Percentiles rank a stretch among this genome's conserved stretches.
These are phyloP conservation scores for Epichloe sibirici DNA, from an alignment of 2,329 filamentous ascomycete genomes.

Conservation along the genomic window DNA sequence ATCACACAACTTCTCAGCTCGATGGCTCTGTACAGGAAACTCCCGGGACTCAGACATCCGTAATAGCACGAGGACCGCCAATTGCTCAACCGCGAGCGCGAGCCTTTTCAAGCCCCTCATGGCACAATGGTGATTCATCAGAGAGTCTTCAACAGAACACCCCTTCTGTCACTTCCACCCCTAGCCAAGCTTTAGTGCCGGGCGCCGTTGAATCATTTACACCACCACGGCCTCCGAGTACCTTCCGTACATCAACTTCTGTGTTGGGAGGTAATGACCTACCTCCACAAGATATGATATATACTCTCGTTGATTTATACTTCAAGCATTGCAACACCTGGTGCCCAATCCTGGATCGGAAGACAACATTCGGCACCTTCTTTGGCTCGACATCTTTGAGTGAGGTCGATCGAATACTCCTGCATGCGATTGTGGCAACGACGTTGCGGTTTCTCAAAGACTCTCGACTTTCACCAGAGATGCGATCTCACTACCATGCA, in stretches of 20 bases:
- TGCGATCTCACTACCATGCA: slow-evolving; percentile 26
- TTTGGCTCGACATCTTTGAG: slow-evolving; percentile 28
- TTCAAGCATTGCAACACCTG: slow-evolving; percentile 54
- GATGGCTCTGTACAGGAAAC: slow-evolving; percentile 14
- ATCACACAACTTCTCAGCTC: slow-evolving; percentile 21
- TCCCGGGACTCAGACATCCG: slow-evolving; percentile 12
- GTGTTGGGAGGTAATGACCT: slow-evolving; percentile 34
- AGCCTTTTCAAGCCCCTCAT: slow-evolving; percentile 23
- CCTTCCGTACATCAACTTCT: slow-evolving; percentile 13
- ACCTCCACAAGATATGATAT: slow-evolving; percentile 47
- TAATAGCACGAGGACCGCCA: slow-evolving; percentile 10
- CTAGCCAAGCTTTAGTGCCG: not conserved
- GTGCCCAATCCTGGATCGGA: slow-evolving; percentile 34
- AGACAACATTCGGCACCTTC: slow-evolving; percentile 27
- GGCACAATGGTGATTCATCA: slow-evolving; percentile 17
- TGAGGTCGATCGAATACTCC: slow-evolving; percentile 27
- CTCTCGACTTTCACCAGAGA: slow-evolving; percentile 23
- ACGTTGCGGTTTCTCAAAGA: slow-evolving; percentile 31
- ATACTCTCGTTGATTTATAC: slow-evolving; percentile 47
- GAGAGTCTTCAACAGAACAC: slow-evolving; percentile 10
- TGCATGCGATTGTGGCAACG: slow-evolving; percentile 32
- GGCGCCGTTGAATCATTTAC: not conserved
- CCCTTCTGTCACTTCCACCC: slow-evolving; percentile 4
- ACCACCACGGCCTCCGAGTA: slow-evolving; percentile 1
- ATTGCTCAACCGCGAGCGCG: slow-evolving; percentile 25